Percentiles rank a stretch among this genome's conserved stretches.
phyloP scores from a whole-genome alignment of 176 grass and related monocot genomes.

The Zea luxurians region DNA sequence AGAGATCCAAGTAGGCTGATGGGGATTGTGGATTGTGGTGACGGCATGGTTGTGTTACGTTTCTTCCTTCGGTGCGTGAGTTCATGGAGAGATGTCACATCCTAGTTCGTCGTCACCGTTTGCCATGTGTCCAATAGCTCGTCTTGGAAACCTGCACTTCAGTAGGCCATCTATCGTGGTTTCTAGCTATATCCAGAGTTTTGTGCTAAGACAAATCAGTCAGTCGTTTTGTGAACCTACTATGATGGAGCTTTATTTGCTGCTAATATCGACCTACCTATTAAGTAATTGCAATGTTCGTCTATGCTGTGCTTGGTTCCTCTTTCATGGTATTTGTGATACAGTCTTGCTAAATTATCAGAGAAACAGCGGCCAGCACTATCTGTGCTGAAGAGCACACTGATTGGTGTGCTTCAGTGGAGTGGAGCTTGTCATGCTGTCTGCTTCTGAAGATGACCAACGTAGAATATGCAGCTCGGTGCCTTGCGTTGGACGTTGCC shows the following conservation, averaged over 20 bases:
- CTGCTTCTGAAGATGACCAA: too few relatives aligned
- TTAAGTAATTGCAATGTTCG: neutral
- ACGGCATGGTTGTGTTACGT: neutral
- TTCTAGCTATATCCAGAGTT: slow-evolving; percentile 39
- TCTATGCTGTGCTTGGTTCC: neutral
- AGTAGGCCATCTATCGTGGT: neutral
- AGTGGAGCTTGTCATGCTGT: too few relatives aligned
- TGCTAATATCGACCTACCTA: slow-evolving; percentile 26
- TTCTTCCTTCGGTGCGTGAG: neutral
- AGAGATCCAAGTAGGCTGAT: slow-evolving; percentile 82
- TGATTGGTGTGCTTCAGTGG: neutral
- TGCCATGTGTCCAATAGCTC: slow-evolving; percentile 25
- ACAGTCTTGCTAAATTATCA: neutral
- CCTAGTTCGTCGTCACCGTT: neutral
- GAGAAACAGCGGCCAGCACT: neutral
- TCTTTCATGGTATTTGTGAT: neutral
- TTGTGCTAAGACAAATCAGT: slow-evolving; percentile 26
- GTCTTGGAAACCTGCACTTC: neutral
- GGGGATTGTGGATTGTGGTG: slow-evolving; percentile 11
- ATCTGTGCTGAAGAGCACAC: neutral
- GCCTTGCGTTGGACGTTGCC: too few relatives aligned
- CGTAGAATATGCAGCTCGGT: too few relatives aligned
- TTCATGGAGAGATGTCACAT: neutral
- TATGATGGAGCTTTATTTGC: slow-evolving; percentile 32
- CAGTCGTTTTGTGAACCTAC: slow-evolving; percentile 31